Percentiles rank a stretch among this genome's conserved stretches.
These are phyloP conservation scores for Penicillium brevicompactum DNA, from an alignment of 2,329 filamentous ascomycete species.

Conservation along the genomic window DNA sequence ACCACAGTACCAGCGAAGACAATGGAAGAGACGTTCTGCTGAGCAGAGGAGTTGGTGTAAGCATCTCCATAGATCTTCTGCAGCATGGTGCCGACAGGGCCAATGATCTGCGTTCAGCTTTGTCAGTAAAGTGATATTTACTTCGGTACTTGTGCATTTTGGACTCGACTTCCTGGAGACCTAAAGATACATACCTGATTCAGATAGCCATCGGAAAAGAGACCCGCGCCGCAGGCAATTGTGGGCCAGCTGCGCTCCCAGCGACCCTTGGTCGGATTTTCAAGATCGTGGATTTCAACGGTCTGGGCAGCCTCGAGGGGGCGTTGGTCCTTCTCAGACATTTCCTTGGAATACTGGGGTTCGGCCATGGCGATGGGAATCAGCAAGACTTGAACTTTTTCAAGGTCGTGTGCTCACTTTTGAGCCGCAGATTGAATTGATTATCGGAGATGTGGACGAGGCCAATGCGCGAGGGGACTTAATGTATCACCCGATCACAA, in stretches of 20 bases:
- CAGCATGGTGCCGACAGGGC: constrained; percentile 80
- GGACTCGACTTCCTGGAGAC: background rate
- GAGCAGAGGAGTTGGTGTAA: constrained; percentile 70
- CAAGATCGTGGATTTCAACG: constrained; percentile 28
- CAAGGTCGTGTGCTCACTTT: background rate
- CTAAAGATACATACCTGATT: constrained; percentile 65
- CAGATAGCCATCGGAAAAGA: constrained; percentile 91
- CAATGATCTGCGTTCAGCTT: constrained; percentile 65
- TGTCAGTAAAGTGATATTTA: constrained; percentile 2
- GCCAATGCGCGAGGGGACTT: background rate
- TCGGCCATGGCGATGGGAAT: constrained; percentile 9
- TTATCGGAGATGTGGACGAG: background rate
- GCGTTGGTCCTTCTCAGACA: constrained; percentile 13
- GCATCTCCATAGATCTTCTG: constrained; percentile 65
- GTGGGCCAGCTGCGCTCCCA: constrained; percentile 69
- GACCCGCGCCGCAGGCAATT: constrained; percentile 83
- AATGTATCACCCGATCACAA: constrained; percentile 9
- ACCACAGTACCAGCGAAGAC: constrained; percentile 85
- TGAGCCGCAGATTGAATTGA: background rate
- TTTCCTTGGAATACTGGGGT: constrained; percentile 13
- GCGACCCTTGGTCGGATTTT: constrained; percentile 36
- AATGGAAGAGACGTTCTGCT: constrained; percentile 76
- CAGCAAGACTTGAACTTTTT: background rate
- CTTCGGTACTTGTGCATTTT: background rate
- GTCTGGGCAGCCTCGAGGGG: constrained; percentile 9